These are phyloP conservation scores for Auxenochlorella pyrenoidosa DNA, from an alignment of 139 green algal species.

Conservation along the genomic window DNA sequence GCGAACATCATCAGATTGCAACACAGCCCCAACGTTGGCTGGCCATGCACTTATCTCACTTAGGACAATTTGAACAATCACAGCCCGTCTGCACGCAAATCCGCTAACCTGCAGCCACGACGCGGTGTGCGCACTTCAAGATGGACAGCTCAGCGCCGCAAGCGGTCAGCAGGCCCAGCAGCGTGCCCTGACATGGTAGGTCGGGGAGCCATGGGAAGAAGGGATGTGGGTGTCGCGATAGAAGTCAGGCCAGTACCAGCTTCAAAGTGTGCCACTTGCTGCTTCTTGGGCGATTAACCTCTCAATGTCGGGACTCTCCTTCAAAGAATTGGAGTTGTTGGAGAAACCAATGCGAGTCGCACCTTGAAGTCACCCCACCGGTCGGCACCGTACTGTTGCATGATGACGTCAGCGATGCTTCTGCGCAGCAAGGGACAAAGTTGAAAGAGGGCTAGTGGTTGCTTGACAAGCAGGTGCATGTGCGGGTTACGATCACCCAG, in stretches of 20 bases:
- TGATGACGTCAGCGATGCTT: conserved; percentile 51
- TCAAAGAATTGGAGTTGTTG: too few relatives aligned
- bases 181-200: conserved; percentile 30
- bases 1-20: not conserved
- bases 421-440: not conserved
- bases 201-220: not conserved
- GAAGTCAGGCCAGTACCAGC: not conserved
- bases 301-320: too few relatives aligned
- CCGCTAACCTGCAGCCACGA: conserved; percentile 27
- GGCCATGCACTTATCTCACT: too few relatives aligned
- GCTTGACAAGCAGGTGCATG: too few relatives aligned
- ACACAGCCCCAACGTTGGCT: not conserved
- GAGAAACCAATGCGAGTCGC: too few relatives aligned
- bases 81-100: not conserved
- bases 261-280: too few relatives aligned
- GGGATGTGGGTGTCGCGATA: not conserved
- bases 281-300: too few relatives aligned
- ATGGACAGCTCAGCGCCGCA: conserved; percentile 60
- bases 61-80: not conserved
- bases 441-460: not conserved
- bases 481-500: too few relatives aligned
- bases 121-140: conserved; percentile 42
- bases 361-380: conserved; percentile 58
- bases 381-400: conserved; percentile 47
- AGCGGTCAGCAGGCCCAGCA: conserved; percentile 55